Evolutionary conservation across 495 filamentous ascomycete genomes (phyloP), one percentile per base, ranked within the genome.

Genomic region (Daldinia grandis): DNA sequence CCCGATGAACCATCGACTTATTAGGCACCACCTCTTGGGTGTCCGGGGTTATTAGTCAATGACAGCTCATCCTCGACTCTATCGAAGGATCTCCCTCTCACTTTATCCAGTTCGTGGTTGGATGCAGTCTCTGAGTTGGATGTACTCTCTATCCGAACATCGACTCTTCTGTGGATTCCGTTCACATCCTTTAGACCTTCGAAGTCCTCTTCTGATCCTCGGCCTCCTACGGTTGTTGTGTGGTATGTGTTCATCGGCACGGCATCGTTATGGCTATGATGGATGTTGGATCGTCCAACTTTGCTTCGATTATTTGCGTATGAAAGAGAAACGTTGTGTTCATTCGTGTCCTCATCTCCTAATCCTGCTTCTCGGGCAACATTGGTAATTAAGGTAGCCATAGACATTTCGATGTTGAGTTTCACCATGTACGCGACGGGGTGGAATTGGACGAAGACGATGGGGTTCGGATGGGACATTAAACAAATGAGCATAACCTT

Each of bases 361-460:
- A 56, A 6, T 6, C 62, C 62, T 9, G 35, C 37, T 0, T 53
- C 55, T 24, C 50, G 62, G 2, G 71, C 74, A 14, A 76, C 56
- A 5, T 63, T 58, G 4, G 68, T 76, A 57, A 86, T 85, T 31
- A 86, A 78, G 15, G 74, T 71, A 1, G 84, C 82, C 84, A 86
- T 86, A 19, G 79, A 79, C 77, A 86, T 78, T 66, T 85, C 83
- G 68, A 87, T 85, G 59, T 85, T 83, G 38, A 87, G 79, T 58
- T 87, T 87, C 24, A 87, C 83, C 25, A 81, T 83, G 66, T 86
- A 87, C 5, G 83, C 79, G 7, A 87, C 73, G 3, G 84, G 84
- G 40, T 85, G 83, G 71, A 87, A 84, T 77, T 66, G 63, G 40
- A 59, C 49, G 42, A 66, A 66, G 42, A 66, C 63, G 25, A 66